These are phyloP conservation scores for Apiospora aurea DNA, from an alignment of 2,329 filamentous ascomycete species.

Conservation along the genomic window DNA sequence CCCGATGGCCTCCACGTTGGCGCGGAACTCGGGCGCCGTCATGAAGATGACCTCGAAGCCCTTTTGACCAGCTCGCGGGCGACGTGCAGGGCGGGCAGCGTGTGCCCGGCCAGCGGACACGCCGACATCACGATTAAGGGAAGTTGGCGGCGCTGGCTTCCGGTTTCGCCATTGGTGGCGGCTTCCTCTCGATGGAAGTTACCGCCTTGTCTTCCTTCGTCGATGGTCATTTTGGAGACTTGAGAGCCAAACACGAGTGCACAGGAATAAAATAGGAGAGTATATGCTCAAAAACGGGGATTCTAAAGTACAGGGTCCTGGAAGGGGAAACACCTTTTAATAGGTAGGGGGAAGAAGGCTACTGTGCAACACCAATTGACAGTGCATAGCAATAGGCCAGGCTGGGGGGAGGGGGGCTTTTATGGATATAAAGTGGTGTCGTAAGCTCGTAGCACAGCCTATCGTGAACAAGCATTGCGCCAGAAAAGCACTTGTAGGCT, in stretches of 20 bases:
- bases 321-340: not conserved
- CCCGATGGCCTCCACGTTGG: conserved; percentile 42
- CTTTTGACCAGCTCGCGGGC: conserved; percentile 40
- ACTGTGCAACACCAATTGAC: no score
- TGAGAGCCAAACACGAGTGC: not conserved
- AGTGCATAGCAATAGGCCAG: no score
- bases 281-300: no score
- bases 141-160: not conserved
- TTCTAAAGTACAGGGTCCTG: not conserved
- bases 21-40: conserved; percentile 38
- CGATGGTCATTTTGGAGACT: not conserved
- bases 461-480: not conserved
- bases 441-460: not conserved
- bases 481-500: not conserved
- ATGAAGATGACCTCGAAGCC: conserved; percentile 50
- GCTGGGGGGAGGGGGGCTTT: no score
- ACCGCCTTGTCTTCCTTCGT: not conserved
- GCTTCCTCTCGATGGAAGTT: not conserved
- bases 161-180: not conserved
- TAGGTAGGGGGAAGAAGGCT: no score
- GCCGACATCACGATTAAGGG: conserved; percentile 35
- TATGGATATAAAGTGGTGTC: no score
- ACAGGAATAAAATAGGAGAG: not conserved
- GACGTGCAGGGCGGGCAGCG: conserved; percentile 37
- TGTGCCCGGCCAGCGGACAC: conserved; percentile 34